Base-by-base conservation (phyloP, 148 eudicot species). In the Rhododendron griersonianum region DNA sequence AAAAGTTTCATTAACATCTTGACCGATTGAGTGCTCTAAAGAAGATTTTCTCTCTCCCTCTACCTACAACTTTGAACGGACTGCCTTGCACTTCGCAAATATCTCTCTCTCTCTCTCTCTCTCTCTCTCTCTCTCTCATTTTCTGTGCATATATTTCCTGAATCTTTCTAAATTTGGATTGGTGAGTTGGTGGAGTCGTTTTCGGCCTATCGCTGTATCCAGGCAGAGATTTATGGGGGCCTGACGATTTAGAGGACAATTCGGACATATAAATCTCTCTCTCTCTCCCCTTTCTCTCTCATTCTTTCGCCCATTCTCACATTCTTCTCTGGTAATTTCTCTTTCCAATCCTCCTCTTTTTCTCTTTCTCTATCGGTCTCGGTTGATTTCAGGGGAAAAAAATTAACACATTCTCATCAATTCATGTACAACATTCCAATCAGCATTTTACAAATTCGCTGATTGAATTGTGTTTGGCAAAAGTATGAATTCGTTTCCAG, bases 61-160 rank as follows among this genome's bases (percentile, higher is more conserved):
- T 37, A 16, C 50, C 25, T 8, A 45, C 16, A 51, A 39, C 53
- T 44, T 83, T 74, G 85, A 83, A 86, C 25, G 83, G 83, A 69
- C 89, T 88, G 91, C 86, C 81, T 84, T 84, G 86, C 88, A 85
- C 86, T 87, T 81, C 89, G 85, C 78, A 37, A 13, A 25, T 33
- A 0, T 33, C 35, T 33, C 35, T 33, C 35, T 33, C 35, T 33
- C 33, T 61, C 81, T 63, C 84, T 85, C 83, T 65, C 83, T 59
- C 39, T 53, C 35, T 39, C 82, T 44, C 45, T 75, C 44, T 5
- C 47, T 71, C 79, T 50, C 85, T 84, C 80, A 65, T 65, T 11
- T 81, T 1, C 1, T 50, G 10, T 81, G 41, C 30, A 50, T 51
- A 30, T 80, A 28, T 47, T 78, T 47, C 23, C 73, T 69, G 6